A percentile compares a stretch with the other conserved stretches of the same genome.
These are phyloP conservation scores for Sporothrix inflata DNA, from an alignment of 2,329 filamentous ascomycete species.

Conservation along the genomic window DNA sequence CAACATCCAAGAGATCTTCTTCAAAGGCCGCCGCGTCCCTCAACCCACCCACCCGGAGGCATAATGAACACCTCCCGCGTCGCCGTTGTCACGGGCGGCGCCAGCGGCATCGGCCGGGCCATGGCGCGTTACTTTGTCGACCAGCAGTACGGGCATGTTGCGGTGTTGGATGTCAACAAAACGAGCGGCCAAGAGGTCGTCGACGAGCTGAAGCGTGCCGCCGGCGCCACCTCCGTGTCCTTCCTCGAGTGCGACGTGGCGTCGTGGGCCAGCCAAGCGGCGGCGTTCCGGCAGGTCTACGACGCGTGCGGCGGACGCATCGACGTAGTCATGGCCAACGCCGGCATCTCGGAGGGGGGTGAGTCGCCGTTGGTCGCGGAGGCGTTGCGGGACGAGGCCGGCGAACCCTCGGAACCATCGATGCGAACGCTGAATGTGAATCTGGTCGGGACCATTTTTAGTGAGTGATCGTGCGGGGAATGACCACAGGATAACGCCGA, in stretches of 20 bases:
- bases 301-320: conserved; percentile 37
- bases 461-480: conserved; percentile 41
- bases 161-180: conserved; percentile 43
- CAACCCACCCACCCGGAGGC: background rate
- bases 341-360: conserved; percentile 51
- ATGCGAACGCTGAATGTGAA: conserved; percentile 46
- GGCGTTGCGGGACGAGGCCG: conserved; percentile 30
- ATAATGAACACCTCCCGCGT: conserved; percentile 30
- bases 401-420: conserved; percentile 42
- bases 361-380: conserved; percentile 38
- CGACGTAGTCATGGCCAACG: conserved; percentile 55
- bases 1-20: too few species aligned
- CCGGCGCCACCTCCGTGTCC: conserved; percentile 30
- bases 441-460: conserved; percentile 48
- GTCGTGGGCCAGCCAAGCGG: conserved; percentile 43
- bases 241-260: conserved; percentile 46
- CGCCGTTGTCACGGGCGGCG: conserved; percentile 44
- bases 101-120: conserved; percentile 43
- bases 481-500: background rate
- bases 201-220: conserved; percentile 36
- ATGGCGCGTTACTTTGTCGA: conserved; percentile 44
- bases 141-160: conserved; percentile 38
- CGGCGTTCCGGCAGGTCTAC: conserved; percentile 38
- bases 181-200: conserved; percentile 37
- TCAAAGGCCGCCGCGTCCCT: background rate